Evolutionary conservation across 192 early-diverging fungal genomes (phyloP), one percentile per base, ranked within the genome.

Genomic region (Thamnidium elegans): DNA sequence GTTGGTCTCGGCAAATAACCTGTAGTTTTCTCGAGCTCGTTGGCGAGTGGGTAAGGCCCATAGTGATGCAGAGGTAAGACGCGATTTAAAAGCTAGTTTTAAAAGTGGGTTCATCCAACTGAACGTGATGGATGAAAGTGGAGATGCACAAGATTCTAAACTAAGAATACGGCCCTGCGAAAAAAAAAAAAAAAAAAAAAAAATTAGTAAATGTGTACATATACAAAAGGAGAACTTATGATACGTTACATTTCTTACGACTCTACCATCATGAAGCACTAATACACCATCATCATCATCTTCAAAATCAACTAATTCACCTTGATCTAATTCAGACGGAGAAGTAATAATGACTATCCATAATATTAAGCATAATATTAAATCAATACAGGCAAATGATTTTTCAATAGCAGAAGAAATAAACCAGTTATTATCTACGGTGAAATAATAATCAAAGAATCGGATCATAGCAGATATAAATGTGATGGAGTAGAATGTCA

Each of bases 161-260:
- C 66, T 73, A 13, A 73, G 44, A 19, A 73, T 58, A n/a, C 71
- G 66, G 9, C 71, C 71, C 71, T 73, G 54, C n/a, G 17, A 63
- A 45, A n/a, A 30, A n/a, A n/a, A n/a, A n/a, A n/a, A n/a, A n/a
- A n/a, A n/a, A 13, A 32, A 61, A 21, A 61, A 50, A 50, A 26
- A 6, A 21, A 48, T 15, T 26, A 26, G 26, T 26, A 26, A 26
- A 3, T 26, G 26, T 26, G 26, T 26, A 26, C 26, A 26, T n/a
- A n/a, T n/a, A n/a, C n/a, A 26, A 26, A 26, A 26, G 26, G 3
- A 26, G 3, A 26, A 26, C 26, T 26, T 26, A 2, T 26, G 1
- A 2, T 26, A 26, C 26, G 54, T 68, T 65, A 73, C 71, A 61
- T 67, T 73, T 50, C 71, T 55, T 34, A 73, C 60, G 1, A 68